Percentiles rank a stretch among this genome's conserved stretches.
phyloP scores from a whole-genome alignment of 352 stramenopile species.

The Globisporangium parvum region DNA sequence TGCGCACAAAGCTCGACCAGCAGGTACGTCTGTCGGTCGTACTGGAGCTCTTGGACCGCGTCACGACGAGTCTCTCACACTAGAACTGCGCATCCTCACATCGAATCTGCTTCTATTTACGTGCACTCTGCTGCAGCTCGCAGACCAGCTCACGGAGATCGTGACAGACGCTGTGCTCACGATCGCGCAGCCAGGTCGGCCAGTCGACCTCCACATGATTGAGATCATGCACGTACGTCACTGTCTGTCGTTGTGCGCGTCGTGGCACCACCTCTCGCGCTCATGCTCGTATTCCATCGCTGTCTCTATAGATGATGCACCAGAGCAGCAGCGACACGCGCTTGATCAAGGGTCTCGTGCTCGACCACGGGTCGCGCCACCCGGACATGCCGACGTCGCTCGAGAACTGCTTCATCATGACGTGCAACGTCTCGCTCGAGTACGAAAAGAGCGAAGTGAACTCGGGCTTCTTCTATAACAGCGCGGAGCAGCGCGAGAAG shows the following conservation, averaged over 20 bases:
- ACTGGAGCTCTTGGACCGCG: background rate
- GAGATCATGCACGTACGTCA: slow-evolving; percentile 96
- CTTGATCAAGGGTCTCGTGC: slow-evolving; percentile 93
- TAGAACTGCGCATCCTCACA: background rate
- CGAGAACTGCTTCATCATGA: slow-evolving; percentile 98
- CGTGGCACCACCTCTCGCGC: background rate
- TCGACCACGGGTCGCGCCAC: slow-evolving; percentile 98
- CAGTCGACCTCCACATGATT: slow-evolving; percentile 98
- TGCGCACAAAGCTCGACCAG: slow-evolving; percentile 97
- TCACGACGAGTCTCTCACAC: background rate
- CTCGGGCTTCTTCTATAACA: slow-evolving; percentile 98
- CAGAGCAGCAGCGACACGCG: slow-evolving; percentile 92
- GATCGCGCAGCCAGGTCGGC: slow-evolving; percentile 80
- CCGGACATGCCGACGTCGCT: slow-evolving; percentile 98
- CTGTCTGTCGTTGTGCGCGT: background rate
- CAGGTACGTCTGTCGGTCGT: slow-evolving; percentile 37
- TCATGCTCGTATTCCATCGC: background rate
- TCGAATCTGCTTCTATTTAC: too few relatives aligned
- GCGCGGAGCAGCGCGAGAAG: slow-evolving; percentile 98
- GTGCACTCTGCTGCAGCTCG: slow-evolving; percentile 28
- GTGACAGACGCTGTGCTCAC: slow-evolving; percentile 96
- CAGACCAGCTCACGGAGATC: slow-evolving; percentile 93
- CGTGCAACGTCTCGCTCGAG: slow-evolving; percentile 99
- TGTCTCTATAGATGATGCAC: slow-evolving; percentile 90
- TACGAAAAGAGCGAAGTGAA: slow-evolving; percentile 99